Evolutionary conservation across 176 grass and related monocot genomes (phyloP), one percentile per base, ranked within the genome.

Genomic region (Guadua angustifolia): DNA sequence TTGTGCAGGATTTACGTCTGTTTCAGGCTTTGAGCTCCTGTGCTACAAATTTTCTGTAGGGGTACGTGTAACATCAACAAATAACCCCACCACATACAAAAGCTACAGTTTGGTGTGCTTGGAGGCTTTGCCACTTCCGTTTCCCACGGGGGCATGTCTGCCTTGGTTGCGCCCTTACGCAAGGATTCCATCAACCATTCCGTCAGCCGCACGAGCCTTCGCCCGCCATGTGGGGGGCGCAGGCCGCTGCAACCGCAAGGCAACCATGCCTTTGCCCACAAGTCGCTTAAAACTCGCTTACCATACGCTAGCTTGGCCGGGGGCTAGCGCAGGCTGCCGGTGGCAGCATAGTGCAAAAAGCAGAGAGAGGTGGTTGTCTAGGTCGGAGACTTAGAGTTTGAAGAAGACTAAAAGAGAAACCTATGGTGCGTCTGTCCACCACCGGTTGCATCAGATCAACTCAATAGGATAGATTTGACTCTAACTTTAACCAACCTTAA

Each of bases 161-260:
- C 19, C 64, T 55, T 84, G 74, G 79, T 91, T 91, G 89, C 83
- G 70, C 25, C 80, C 88, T 92, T 86, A 97, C 84, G 87, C 87
- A 97, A 91, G 76, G 84, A 85, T 91, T 73, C 35, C 91, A 87
- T 91, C 94, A 97, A 60, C 81, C 74, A 65, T 89, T 77, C 74
- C 88, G 87, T 89, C 89, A 84, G 5, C 82, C 49, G 19, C 79
- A 77, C 77, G 3, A 24, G 40, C 58, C 32, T 29, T 15, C 42
- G 53, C 21, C 13, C 42, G 24, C n/a, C 21, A 24, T 38, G 83
- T 32, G 61, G 47, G 47, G 45, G 79, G 9, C 18, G 39, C 14
- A 49, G 46, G 6, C 19, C 44, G 21, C 29, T 18, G 29, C 25
- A 32, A 4, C 29, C 25, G 70, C 55, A 10, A 32, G 73, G 12